phyloP scores from a whole-genome alignment of 2,329 filamentous ascomycete species.

The Septoria linicola region DNA sequence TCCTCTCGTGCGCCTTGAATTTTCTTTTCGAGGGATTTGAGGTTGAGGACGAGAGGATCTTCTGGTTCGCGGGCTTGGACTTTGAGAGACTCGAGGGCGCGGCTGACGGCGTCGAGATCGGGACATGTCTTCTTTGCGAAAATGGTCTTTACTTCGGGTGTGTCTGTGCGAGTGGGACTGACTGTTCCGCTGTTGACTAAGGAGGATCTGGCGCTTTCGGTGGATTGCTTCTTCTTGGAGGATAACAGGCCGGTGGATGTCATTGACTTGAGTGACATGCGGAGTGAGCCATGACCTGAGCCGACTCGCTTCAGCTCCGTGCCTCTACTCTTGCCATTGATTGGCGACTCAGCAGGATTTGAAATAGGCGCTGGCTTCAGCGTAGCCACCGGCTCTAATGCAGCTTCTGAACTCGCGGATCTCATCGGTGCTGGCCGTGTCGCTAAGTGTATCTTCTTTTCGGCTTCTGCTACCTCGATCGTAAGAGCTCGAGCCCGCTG shows the following conservation, averaged over 20 bases:
- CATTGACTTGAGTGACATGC: constrained; percentile 11
- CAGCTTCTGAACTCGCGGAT: constrained; percentile 7
- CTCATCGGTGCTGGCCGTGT: constrained; percentile 1
- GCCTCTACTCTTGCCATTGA: background rate
- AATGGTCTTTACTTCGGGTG: constrained; percentile 25
- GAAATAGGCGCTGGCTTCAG: background rate
- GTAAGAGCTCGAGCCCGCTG: constrained; percentile 5
- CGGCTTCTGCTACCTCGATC: background rate
- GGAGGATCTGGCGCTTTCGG: constrained; percentile 1
- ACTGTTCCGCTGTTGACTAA: constrained; percentile 5
- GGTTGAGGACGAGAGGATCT: constrained; percentile 14
- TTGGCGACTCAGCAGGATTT: background rate
- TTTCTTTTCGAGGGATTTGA: constrained; percentile 18
- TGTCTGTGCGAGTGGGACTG: constrained; percentile 13
- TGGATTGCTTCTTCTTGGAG: constrained; percentile 6
- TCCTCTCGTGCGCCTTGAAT: constrained; percentile 19
- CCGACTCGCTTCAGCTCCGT: background rate
- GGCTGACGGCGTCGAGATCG: constrained; percentile 24
- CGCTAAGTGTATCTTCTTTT: background rate
- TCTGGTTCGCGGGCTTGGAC: constrained; percentile 2
- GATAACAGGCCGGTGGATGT: background rate
- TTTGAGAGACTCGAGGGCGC: constrained; percentile 22
- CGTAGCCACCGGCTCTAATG: background rate
- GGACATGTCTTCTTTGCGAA: constrained; percentile 21
- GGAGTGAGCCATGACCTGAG: constrained; percentile 6